phyloP scores from a whole-genome alignment of 768 basidiomycete species.

The Rubroboletus pulcherrimus region DNA sequence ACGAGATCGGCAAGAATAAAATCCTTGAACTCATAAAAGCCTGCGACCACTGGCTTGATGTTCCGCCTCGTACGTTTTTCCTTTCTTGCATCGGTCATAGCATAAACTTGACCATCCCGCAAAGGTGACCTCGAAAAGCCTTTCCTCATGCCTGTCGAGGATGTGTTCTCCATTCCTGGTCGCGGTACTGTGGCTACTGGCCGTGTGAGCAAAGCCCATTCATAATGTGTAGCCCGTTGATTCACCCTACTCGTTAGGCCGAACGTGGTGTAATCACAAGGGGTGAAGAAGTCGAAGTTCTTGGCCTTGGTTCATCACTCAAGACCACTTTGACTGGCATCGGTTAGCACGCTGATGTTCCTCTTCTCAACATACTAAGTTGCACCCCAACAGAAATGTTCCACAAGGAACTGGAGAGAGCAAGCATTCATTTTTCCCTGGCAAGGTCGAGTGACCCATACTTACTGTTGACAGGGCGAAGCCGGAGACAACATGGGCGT shows the following conservation, averaged over 20 bases:
- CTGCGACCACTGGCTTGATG: slow-evolving; percentile 93
- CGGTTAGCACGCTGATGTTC: slow-evolving; percentile 39
- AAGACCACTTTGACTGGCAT: slow-evolving; percentile 97
- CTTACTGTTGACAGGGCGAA: slow-evolving; percentile 57
- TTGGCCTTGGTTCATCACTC: slow-evolving; percentile 76
- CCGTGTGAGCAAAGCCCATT: slow-evolving; percentile 49
- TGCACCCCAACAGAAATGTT: slow-evolving; percentile 76
- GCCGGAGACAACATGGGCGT: slow-evolving; percentile 99
- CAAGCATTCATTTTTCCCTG: slow-evolving; percentile 29
- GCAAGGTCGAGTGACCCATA: slow-evolving; percentile 1
- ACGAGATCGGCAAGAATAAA: slow-evolving; percentile 75
- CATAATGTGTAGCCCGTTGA: no score
- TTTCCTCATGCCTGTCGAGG: slow-evolving; percentile 94
- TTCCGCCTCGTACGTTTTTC: slow-evolving; percentile 71
- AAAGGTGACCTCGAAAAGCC: slow-evolving; percentile 95
- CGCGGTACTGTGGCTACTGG: slow-evolving; percentile 98
- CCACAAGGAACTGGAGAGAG: slow-evolving; percentile 98
- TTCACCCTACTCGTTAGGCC: slow-evolving; percentile 45
- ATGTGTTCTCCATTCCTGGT: slow-evolving; percentile 96
- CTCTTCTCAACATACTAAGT: slow-evolving; percentile 3
- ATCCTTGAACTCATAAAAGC: slow-evolving; percentile 78
- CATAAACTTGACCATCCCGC: slow-evolving; percentile 1
- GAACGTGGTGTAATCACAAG: slow-evolving; percentile 91
- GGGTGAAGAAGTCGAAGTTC: slow-evolving; percentile 89
- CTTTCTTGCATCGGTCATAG: neutral